A percentile compares a stretch with the other conserved stretches of the same genome.
Evolutionary conservation across 148 eudicot species (phyloP).

Genomic region (Diospyros lotus): DNA sequence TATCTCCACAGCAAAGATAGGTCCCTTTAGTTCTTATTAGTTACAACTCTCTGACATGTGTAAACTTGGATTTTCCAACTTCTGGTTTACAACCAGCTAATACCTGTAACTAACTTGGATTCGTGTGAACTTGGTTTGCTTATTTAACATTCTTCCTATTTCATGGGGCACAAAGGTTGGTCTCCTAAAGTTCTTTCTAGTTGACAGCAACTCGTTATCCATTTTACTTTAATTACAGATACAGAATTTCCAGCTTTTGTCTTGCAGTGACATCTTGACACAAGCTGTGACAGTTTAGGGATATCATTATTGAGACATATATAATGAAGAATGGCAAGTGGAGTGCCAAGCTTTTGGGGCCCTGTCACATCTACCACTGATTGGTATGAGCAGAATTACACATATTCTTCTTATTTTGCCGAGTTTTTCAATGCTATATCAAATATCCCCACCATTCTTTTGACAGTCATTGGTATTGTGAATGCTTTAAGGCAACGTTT

Average conservation of each 20-base stretch:
- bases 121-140: too few species aligned
- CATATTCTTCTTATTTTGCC: slow-evolving; percentile 68
- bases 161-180: too few species aligned
- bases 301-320: not conserved
- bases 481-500: slow-evolving; percentile 70
- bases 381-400: slow-evolving; percentile 74
- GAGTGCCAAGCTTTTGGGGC: slow-evolving; percentile 78
- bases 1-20: too few species aligned
- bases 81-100: too few species aligned
- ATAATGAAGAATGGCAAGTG: slow-evolving; percentile 52
- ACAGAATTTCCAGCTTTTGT: not conserved
- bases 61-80: too few species aligned
- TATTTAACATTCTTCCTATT: too few species aligned
- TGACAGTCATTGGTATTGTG: slow-evolving; percentile 71
- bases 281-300: not conserved
- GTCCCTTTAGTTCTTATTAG: too few species aligned
- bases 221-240: slow-evolving; percentile 1
- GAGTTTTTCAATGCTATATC: slow-evolving; percentile 80
- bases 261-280: not conserved
- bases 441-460: slow-evolving; percentile 57
- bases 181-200: not conserved
- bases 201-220: not conserved
- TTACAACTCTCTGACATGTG: too few species aligned
- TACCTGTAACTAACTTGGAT: too few species aligned
- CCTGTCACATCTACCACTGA: slow-evolving; percentile 83